Base-by-base conservation (phyloP, 176 grass and related monocot species). In the Elymus sibiricus region DNA sequence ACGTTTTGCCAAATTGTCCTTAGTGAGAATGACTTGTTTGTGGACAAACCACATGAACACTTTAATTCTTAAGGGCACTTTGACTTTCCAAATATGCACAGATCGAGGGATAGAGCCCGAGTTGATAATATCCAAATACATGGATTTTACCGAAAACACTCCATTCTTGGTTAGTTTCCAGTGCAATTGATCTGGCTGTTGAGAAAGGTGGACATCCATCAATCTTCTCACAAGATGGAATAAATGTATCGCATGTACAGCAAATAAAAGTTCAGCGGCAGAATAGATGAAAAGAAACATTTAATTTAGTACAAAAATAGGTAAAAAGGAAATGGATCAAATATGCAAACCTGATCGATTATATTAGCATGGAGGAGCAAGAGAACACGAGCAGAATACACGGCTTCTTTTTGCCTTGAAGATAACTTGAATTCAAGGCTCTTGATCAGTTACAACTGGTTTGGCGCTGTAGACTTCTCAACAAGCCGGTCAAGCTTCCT, bases 361-460 rank as follows among this genome's bases (percentile, higher is more conserved):
- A 89, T 95, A 82, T 98, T 95, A 53, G 91, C 63, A 64, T 94
- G 93, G 79, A 98, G 95, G 67, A 98, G 93, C 73, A 95, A 80
- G 82, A 95, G 95, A 79, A 95, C 89, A 38, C 79, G 83, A 22
- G 94, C 91, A 71, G 91, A 93, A 74, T 87, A 95, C 16, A 98
- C 22, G 27, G 91, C 90, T 88, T 98, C 93, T 40, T 98, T 98
- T 81, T 95, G 91, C 66, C 86, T 92, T 63, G 78, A 71, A 55
- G 76, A 89, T 64, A 98, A 74, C 81, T 93, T 91, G 79, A 89
- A 87, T 60, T 98, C 95, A 83, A 98, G 88, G 81, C 79, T 87
- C 77, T 90, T 87, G 28, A 90, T 67, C 82, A 98, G 86, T 67
- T 94, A 86, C 80, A 94, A 89, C 31, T 90, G 83, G 80, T 94